Percentiles rank a stretch among this genome's conserved stretches.
Conservation (phyloP, 176 grass and related monocot genomes). For the Eleusine coracana region DNA sequence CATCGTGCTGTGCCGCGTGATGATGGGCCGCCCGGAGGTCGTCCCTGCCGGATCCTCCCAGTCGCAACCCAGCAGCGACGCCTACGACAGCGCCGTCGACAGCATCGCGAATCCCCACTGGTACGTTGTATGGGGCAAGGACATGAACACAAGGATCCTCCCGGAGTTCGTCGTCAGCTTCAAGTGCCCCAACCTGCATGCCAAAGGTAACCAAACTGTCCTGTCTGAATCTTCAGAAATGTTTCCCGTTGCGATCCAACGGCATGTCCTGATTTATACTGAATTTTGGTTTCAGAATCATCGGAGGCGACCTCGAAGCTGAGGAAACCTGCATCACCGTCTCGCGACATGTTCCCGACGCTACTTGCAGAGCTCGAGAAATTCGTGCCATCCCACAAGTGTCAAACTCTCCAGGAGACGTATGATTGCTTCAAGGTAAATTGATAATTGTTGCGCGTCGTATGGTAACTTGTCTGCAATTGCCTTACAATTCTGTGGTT, state of each 20-base stretch:
- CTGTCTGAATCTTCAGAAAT: constrained; percentile 18
- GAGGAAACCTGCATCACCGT: constrained; percentile 33
- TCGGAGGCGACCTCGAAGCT: constrained; percentile 22
- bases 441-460: not conserved
- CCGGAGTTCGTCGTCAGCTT: constrained; percentile 87
- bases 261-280: not conserved
- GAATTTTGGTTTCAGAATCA: constrained; percentile 44
- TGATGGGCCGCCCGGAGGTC: constrained; percentile 67
- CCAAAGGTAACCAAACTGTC: not conserved
- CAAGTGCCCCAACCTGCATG: constrained; percentile 52
- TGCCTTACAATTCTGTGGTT: not conserved
- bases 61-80: constrained; percentile 57
- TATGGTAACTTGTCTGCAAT: not conserved
- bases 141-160: constrained; percentile 81
- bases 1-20: constrained; percentile 78
- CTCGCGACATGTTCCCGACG: constrained; percentile 56
- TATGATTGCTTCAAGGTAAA: constrained; percentile 73
- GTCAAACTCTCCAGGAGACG: constrained; percentile 36
- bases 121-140: constrained; percentile 79
- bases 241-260: not conserved
- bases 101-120: constrained; percentile 57
- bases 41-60: constrained; percentile 55
- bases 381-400: constrained; percentile 41
- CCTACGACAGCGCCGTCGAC: constrained; percentile 77
- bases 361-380: constrained; percentile 63